Percentiles rank a stretch among this genome's conserved stretches.
These are phyloP conservation scores for Paraglomus brasilianum DNA, from an alignment of 192 early-diverging fungal genomes.

Conservation along the genomic window DNA sequence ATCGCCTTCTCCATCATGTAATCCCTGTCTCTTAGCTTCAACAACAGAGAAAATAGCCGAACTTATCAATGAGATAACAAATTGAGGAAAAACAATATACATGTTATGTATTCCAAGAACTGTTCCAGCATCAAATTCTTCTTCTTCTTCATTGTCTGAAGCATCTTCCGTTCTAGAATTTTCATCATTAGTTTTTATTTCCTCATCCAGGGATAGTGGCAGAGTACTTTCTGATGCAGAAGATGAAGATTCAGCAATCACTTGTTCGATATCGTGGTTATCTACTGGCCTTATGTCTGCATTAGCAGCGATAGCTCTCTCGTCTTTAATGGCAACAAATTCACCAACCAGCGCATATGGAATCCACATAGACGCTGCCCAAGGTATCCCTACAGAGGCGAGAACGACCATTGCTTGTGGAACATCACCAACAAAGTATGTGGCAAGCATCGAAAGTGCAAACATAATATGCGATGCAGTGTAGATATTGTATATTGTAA, in stretches of 20 bases:
- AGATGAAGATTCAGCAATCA: constrained; percentile 2
- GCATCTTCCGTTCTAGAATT: not conserved
- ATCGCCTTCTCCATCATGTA: constrained; percentile 1
- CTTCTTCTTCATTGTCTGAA: not conserved
- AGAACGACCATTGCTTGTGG: constrained; percentile 65
- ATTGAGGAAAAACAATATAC: constrained; percentile 92
- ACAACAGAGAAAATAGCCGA: constrained; percentile 26
- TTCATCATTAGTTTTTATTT: not conserved
- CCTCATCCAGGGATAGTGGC: too few species aligned
- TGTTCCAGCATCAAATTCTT: constrained; percentile 56
- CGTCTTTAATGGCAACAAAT: constrained; percentile 43
- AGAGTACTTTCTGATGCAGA: not conserved
- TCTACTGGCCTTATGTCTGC: not conserved
- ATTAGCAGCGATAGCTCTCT: not conserved
- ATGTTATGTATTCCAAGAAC: constrained; percentile 95
- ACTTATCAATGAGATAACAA: constrained; percentile 72
- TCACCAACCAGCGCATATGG: constrained; percentile 91
- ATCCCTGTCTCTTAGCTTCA: constrained; percentile 36
- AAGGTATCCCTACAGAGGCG: constrained; percentile 75
- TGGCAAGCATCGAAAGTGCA: constrained; percentile 63
- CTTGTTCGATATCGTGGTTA: constrained; percentile 6
- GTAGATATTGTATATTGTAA: constrained; percentile 64
- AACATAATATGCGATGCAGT: constrained; percentile 68
- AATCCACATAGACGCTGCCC: constrained; percentile 91
- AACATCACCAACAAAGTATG: constrained; percentile 58